phyloP scores from a whole-genome alignment of 768 basidiomycete genomes.

The Dioszegia aurantiaca region DNA sequence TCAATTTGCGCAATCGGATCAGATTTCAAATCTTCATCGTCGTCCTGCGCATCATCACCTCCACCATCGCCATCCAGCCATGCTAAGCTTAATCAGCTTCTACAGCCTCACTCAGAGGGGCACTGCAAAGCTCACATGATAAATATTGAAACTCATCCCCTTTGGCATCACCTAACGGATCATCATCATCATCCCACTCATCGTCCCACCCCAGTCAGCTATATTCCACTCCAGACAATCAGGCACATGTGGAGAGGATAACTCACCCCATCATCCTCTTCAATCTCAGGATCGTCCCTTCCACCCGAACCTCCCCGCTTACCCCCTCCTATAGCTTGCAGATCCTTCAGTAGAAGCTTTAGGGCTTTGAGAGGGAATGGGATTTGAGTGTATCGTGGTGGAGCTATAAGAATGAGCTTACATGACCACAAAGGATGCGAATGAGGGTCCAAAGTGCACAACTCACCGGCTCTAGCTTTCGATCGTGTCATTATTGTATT shows the following conservation, averaged over 20 bases:
- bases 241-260: neutral
- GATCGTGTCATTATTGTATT: slow-evolving; percentile 97
- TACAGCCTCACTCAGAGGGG: neutral
- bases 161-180: slow-evolving; percentile 58
- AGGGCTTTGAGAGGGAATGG: slow-evolving; percentile 88
- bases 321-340: slow-evolving; percentile 61
- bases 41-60: slow-evolving; percentile 64
- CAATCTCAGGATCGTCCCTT: slow-evolving; percentile 44
- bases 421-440: too few relatives aligned
- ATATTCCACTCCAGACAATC: neutral
- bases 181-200: slow-evolving; percentile 94
- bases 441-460: neutral
- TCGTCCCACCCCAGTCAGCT: slow-evolving; percentile 59
- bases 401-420: slow-evolving; percentile 58
- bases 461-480: slow-evolving; percentile 76
- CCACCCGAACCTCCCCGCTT: slow-evolving; percentile 58
- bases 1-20: slow-evolving; percentile 87
- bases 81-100: slow-evolving; percentile 24
- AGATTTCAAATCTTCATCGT: slow-evolving; percentile 80
- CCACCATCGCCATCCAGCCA: slow-evolving; percentile 50
- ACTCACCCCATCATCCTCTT: slow-evolving; percentile 55
- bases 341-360: slow-evolving; percentile 79
- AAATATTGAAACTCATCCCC: slow-evolving; percentile 78
- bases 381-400: slow-evolving; percentile 79
- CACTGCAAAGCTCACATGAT: slow-evolving; percentile 55